Conservation (phyloP, 108 stramenopile species). For the Conticribra weissflogii region DNA sequence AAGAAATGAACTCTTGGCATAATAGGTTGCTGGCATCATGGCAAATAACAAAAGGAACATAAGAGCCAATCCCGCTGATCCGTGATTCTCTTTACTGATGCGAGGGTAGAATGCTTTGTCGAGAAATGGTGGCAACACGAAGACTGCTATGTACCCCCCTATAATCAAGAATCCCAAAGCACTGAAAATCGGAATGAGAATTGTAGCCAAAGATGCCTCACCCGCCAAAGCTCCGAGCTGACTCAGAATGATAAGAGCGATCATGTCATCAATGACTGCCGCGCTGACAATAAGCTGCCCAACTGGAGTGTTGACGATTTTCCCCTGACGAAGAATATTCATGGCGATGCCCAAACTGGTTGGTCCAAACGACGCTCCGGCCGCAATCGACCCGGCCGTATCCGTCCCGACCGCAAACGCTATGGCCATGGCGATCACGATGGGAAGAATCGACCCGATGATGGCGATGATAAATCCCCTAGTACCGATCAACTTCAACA, state of each 20-base stretch:
- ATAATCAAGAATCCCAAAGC: conserved; percentile 68
- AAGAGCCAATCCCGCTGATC: conserved; percentile 57
- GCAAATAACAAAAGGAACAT: conserved; percentile 55
- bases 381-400: conserved; percentile 61
- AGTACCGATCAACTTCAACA: conserved; percentile 76
- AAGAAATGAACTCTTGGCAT: conserved; percentile 66
- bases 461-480: conserved; percentile 78
- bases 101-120: conserved; percentile 43
- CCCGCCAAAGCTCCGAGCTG: conserved; percentile 68
- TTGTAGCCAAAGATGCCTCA: conserved; percentile 47
- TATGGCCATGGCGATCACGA: conserved; percentile 68
- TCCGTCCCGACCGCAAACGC: conserved; percentile 61
- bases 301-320: conserved; percentile 78
- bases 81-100: conserved; percentile 42
- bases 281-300: conserved; percentile 87
- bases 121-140: conserved; percentile 59
- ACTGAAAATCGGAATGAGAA: conserved; percentile 71
- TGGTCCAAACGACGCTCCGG: conserved; percentile 79
- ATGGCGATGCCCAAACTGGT: conserved; percentile 83
- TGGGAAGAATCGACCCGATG: conserved; percentile 77
- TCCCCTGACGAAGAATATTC: conserved; percentile 69
- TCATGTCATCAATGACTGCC: conserved; percentile 88
- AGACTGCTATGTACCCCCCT: conserved; percentile 74
- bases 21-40: conserved; percentile 55
- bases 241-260: conserved; percentile 78